phyloP scores from a whole-genome alignment of 371 early-diverging fungal species.

The Lichtheimia hyalospora region DNA sequence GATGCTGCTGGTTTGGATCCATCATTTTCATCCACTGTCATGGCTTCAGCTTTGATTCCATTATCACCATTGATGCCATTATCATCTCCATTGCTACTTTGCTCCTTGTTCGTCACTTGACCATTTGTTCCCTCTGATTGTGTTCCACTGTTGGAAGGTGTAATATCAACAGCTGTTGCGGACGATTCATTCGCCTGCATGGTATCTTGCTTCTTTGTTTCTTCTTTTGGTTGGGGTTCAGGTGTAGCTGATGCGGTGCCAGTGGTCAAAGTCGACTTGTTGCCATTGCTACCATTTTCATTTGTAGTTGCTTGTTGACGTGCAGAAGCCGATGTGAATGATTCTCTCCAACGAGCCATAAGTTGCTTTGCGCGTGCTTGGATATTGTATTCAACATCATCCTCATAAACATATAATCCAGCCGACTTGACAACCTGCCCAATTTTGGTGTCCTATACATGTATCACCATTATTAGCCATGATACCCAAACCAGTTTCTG shows the following conservation, averaged over 20 bases:
- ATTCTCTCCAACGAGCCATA: constrained; percentile 38
- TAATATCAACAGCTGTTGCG: background rate
- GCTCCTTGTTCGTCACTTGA: background rate
- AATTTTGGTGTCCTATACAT: constrained; percentile 48
- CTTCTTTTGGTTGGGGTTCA: background rate
- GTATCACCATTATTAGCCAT: background rate
- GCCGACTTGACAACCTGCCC: constrained; percentile 52
- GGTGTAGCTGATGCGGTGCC: constrained; percentile 2
- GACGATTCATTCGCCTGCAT: background rate
- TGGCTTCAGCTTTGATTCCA: background rate
- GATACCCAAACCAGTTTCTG: background rate
- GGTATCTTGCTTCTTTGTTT: constrained; percentile 6
- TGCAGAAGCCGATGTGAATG: constrained; percentile 1
- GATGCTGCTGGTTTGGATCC: background rate
- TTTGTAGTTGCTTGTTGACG: background rate
- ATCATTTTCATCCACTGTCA: background rate
- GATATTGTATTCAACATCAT: constrained; percentile 34
- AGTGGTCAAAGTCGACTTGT: background rate
- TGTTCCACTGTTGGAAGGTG: background rate
- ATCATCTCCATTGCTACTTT: background rate
- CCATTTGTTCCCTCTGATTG: background rate
- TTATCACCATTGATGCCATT: background rate
- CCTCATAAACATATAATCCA: constrained; percentile 35
- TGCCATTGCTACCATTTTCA: constrained; percentile 7
- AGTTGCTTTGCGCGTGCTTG: constrained; percentile 41